These are phyloP conservation scores for Rosa rugosa DNA, from an alignment of 306 rosid species.

Conservation along the genomic window DNA sequence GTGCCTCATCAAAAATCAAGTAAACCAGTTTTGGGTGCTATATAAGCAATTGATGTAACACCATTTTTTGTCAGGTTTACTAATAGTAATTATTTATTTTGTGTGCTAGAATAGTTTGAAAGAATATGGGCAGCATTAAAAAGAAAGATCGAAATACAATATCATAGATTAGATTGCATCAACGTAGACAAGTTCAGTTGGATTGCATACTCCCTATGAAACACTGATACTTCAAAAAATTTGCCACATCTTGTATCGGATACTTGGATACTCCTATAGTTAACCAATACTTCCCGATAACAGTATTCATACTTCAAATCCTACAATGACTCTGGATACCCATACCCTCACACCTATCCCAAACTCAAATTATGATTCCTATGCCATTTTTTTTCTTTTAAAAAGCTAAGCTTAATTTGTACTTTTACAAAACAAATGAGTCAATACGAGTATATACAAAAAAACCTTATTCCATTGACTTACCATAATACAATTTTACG, in stretches of 20 bases:
- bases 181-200: no score
- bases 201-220: no score
- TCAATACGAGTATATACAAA: background rate
- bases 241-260: no score
- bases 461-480: background rate
- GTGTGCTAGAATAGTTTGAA: background rate
- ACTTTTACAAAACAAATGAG: background rate
- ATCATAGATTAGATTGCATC: no score
- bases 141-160: no score
- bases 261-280: no score
- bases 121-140: no score
- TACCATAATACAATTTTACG: background rate
- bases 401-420: background rate
- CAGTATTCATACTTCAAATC: no score
- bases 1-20: background rate
- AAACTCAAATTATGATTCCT: background rate
- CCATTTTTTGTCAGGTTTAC: no score
- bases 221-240: no score
- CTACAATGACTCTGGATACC: background rate
- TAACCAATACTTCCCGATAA: no score
- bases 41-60: background rate
- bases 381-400: background rate
- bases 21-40: background rate
- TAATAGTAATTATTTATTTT: background rate
- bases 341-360: background rate